Base-by-base conservation (phyloP, 495 filamentous ascomycete genomes). In the Amniculicola lignicola region DNA sequence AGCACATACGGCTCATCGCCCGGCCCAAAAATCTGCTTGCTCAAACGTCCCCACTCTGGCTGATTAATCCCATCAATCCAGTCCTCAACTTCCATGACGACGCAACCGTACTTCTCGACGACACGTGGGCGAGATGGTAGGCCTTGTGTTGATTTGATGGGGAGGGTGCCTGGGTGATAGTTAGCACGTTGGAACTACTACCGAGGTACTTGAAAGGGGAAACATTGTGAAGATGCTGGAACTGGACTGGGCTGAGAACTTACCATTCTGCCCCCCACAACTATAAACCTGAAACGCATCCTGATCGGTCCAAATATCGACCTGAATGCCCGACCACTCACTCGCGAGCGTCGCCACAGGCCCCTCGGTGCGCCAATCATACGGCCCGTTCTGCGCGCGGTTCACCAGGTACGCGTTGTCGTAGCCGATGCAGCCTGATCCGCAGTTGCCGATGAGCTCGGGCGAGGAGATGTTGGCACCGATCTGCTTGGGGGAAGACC, bases 361-460 rank as follows among this genome's bases (percentile, higher is more conserved):
- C 19, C 71, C 72, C 40, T 79, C 70, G 7, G 72, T 64, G 11
- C 77, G 78, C 71, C 84, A 85, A 65, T 83, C 77, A 47, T 79
- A 75, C 0, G 80, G 77, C 7, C 80, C 79, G 42, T 90, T 56
- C 43, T 61, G 56, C 0, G 28, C 85, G 28, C 64, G 56, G 18
- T 68, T 70, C 22, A 70, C 59, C 14, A 70, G 48, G 57, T 61
- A 72, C 66, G 69, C 71, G 42, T 38, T 72, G 48, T 70, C 89
- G 65, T 90, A 90, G 38, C 89, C 89, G 4, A 77, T 85, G 76
- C 89, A 95, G 64, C 76, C 76, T 28, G 71, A 73, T 19, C 89
- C 89, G 64, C 70, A 71, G 47, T 69, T 69, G 2, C 70, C 69
- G 9, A 70, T 22, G 1, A 82, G 64, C 21, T 77, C 74, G 0